A percentile compares a stretch with the other conserved stretches of the same genome.
Evolutionary conservation across 108 stramenopile genomes (phyloP).

Genomic region (Phaeodactylum tricornutum): DNA sequence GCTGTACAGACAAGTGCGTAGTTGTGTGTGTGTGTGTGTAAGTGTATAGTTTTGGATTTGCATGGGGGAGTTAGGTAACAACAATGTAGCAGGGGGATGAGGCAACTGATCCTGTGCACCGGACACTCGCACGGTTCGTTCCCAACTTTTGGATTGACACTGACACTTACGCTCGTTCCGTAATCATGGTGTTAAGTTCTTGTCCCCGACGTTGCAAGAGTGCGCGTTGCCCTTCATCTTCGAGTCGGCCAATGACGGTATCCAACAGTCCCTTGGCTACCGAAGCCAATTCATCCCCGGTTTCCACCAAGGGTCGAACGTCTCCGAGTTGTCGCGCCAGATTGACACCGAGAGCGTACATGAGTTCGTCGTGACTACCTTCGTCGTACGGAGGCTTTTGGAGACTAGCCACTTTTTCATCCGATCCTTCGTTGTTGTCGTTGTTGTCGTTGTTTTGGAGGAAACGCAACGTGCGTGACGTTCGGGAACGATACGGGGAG

Average conservation of each 20-base stretch:
- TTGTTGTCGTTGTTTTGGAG: too few species aligned
- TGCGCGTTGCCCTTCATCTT: conserved; percentile 48
- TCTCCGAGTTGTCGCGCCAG: conserved; percentile 49
- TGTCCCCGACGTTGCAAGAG: conserved; percentile 39
- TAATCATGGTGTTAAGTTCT: conserved; percentile 63
- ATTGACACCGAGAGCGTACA: conserved; percentile 79
- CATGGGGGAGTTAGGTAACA: too few species aligned
- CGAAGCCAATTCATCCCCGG: conserved; percentile 61
- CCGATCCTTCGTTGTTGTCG: too few species aligned
- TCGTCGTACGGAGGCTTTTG: conserved; percentile 23
- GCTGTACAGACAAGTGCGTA: conserved; percentile 23
- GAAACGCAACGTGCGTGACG: background rate
- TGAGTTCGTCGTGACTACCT: conserved; percentile 69
- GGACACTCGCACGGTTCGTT: too few species aligned
- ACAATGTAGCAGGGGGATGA: background rate
- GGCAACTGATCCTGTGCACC: too few species aligned
- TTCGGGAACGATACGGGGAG: too few species aligned
- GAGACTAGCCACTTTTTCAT: too few species aligned
- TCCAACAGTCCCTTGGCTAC: conserved; percentile 76
- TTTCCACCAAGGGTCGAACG: conserved; percentile 65
- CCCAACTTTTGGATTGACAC: too few species aligned
- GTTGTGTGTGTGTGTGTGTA: too few species aligned
- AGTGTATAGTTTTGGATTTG: too few species aligned
- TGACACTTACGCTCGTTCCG: conserved; percentile 58
- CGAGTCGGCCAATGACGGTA: conserved; percentile 60